These are phyloP conservation scores for Yamadazyma mexicana DNA, from an alignment of 1,139 yeast species.

Conservation along the genomic window DNA sequence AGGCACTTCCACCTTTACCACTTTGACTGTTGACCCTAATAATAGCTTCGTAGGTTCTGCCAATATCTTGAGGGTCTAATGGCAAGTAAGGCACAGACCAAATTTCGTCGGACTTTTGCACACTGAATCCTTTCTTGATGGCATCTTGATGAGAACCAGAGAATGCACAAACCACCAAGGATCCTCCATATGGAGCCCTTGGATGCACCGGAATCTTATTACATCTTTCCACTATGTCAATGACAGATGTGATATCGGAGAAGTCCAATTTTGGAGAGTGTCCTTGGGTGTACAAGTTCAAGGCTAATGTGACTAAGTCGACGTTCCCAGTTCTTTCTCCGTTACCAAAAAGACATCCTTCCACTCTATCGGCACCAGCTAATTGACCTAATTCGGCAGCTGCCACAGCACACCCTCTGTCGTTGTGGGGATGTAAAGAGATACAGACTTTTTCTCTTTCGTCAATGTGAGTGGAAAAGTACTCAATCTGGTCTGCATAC, in stretches of 20 bases:
- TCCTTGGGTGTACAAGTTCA: conserved; percentile 50
- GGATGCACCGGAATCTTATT: conserved; percentile 49
- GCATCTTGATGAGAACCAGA: conserved; percentile 54
- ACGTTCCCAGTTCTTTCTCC: conserved; percentile 55
- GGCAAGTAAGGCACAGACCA: conserved; percentile 52
- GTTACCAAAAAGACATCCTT: conserved; percentile 51
- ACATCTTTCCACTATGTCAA: conserved; percentile 46
- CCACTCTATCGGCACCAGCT: conserved; percentile 54
- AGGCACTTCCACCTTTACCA: conserved; percentile 53
- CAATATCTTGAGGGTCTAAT: conserved; percentile 50
- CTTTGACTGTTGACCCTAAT: conserved; percentile 52
- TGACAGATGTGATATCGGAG: conserved; percentile 40
- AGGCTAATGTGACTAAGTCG: conserved; percentile 48
- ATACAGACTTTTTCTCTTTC: conserved; percentile 47
- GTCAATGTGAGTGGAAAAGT: conserved; percentile 40
- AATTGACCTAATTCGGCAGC: conserved; percentile 49
- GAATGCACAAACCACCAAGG: conserved; percentile 50
- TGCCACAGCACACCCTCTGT: conserved; percentile 52
- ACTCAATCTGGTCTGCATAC: conserved; percentile 53
- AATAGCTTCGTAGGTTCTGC: conserved; percentile 52
- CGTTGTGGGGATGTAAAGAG: conserved; percentile 50
- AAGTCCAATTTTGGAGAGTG: conserved; percentile 46
- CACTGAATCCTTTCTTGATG: conserved; percentile 47
- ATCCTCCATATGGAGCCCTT: conserved; percentile 51
- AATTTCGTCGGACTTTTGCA: conserved; percentile 10